Conservation (phyloP, 2,329 filamentous ascomycete species). For the Byssothecium circinans region DNA sequence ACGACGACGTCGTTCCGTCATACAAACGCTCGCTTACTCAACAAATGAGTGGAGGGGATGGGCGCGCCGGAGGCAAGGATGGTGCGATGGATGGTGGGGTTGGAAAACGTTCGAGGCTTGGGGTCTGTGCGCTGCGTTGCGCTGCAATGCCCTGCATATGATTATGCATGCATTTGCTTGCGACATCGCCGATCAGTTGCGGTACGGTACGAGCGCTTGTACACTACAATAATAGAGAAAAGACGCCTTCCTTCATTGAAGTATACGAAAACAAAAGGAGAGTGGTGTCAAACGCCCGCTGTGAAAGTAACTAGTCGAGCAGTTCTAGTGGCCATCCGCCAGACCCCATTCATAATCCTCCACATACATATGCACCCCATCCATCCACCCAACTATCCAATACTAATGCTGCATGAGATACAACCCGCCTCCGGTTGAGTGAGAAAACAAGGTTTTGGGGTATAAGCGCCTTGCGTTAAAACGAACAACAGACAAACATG, state of each 20-base stretch:
- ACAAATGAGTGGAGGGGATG: constrained; percentile 5
- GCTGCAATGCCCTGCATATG: no score
- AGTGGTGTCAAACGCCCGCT: neutral
- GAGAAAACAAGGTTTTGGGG: constrained; percentile 18
- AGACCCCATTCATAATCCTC: neutral
- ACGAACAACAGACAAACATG: constrained; percentile 13
- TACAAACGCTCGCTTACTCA: constrained; percentile 4
- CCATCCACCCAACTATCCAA: constrained; percentile 21
- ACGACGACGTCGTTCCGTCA: neutral
- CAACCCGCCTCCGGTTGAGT: neutral
- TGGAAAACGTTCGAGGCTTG: constrained; percentile 5
- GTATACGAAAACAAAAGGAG: constrained; percentile 7
- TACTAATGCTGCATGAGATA: constrained; percentile 14
- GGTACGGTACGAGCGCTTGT: constrained; percentile 2
- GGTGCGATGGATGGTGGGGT: constrained; percentile 11
- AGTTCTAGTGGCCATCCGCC: neutral
- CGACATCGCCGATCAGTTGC: neutral
- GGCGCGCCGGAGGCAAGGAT: constrained; percentile 8
- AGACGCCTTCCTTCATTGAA: constrained; percentile 1
- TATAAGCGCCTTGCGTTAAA: constrained; percentile 30
- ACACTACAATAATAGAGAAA: neutral
- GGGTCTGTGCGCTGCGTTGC: neutral
- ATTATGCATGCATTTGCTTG: neutral
- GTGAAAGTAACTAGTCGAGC: neutral
- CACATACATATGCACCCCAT: neutral